A percentile compares a stretch with the other conserved stretches of the same genome.
These are phyloP conservation scores for Elaeis guineensis DNA, from an alignment of 176 grass and related monocot genomes.

Conservation along the genomic window DNA sequence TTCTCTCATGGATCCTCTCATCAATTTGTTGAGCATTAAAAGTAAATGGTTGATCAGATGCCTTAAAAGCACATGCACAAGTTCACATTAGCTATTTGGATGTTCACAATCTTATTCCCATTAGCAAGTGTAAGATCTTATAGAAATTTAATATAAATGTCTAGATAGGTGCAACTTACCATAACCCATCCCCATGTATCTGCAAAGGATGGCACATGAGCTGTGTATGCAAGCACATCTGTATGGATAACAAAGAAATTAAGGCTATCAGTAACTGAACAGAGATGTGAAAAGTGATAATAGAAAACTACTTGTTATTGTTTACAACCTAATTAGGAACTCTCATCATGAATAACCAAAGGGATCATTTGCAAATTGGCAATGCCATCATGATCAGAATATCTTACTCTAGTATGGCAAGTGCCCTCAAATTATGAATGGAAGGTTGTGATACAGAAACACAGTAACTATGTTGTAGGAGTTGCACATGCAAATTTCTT, in stretches of 20 bases:
- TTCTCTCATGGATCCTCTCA: conserved; percentile 33
- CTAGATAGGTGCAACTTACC: conserved; percentile 19
- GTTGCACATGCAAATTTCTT: no score
- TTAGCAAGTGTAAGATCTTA: neutral
- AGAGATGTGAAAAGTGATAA: no score
- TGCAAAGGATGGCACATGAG: conserved; percentile 74
- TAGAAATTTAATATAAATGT: no score
- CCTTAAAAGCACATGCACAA: conserved; percentile 18
- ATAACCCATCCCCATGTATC: conserved; percentile 93
- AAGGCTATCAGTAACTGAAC: neutral
- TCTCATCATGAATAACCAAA: no score
- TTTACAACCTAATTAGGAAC: no score
- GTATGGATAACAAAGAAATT: neutral
- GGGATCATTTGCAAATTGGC: no score
- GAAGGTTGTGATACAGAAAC: no score
- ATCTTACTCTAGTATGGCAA: no score
- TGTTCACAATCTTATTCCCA: no score
- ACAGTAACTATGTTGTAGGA: neutral
- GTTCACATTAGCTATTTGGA: no score
- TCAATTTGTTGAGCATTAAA: conserved; percentile 48
- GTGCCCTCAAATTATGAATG: neutral
- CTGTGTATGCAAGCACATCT: conserved; percentile 71
- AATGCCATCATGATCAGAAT: no score
- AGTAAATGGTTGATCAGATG: conserved; percentile 63
- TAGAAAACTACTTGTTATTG: no score